Evolutionary conservation across 2,329 filamentous ascomycete genomes (phyloP), one percentile per base, ranked within the genome.

Genomic region (Rutstroemia sp.): DNA sequence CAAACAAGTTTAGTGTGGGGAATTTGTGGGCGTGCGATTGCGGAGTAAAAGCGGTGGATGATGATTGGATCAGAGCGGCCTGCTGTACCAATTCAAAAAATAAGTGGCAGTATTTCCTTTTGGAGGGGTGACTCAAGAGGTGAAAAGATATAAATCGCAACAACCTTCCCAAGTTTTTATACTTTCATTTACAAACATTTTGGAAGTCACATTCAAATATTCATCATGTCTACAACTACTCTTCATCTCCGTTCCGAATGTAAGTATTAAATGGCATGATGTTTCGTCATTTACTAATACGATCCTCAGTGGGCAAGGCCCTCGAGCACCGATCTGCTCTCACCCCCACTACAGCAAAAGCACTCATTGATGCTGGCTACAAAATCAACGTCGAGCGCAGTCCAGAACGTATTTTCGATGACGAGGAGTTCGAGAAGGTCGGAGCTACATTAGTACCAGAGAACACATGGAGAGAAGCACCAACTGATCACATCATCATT

Each of bases 311-410:
- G 70, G 71, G 69, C 57, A 74, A 73, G 60, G 69, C 70, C 53
- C 66, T 73, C 51, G 71, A 73, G 63, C 71, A 73, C 61, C 65
- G 72, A 51, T 72, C 71, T 56, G 72, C 72, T 58, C 67, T 72
- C 61, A 71, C 67, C 40, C 65, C 62, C 27, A 64, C 63, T 19
- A 80, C 76, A 42, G 73, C 79, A 62, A 82, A 84, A 72, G 76
- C 77, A 52, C 78, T 89, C 53, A 74, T 88, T 54, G 79, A 87
- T 61, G 84, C 84, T 42, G 86, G 86, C 59, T 89, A 88, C 70
- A 76, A 76, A 23, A 78, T 90, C 64, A 79, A 80, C 50, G 81
- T 89, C 50, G 87, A 90, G 75, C 78, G 80, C 59, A 82, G 80
- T 58, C 78, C 80, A n/a, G 78, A 81, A 67, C 78, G 87, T 56